These are phyloP conservation scores for Dipteronia dyeriana DNA, from an alignment of 345 rosid genomes.

Conservation along the genomic window DNA sequence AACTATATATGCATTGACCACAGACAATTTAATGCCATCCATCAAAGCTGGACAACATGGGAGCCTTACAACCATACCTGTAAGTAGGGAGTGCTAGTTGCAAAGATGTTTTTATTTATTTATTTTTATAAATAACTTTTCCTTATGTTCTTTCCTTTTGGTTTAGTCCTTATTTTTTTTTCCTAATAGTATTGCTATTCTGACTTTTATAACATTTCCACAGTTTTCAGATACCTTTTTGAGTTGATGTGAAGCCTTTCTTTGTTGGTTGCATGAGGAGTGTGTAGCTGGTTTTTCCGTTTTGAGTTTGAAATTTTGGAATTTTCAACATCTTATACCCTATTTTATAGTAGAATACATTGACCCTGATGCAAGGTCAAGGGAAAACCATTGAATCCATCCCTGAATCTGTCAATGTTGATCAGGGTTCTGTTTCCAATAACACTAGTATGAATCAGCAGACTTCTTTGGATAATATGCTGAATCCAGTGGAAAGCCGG, in stretches of 20 bases:
- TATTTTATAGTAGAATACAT: constrained; percentile 30
- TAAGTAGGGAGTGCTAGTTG: constrained; percentile 23
- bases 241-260: constrained; percentile 19
- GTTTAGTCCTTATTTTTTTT: neutral
- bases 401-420: constrained; percentile 51
- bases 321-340: constrained; percentile 18
- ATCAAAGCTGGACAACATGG: constrained; percentile 22
- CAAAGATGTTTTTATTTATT: constrained; percentile 5
- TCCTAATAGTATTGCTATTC: neutral
- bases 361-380: constrained; percentile 66
- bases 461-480: constrained; percentile 39
- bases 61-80: constrained; percentile 22
- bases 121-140: neutral
- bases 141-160: neutral
- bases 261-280: constrained; percentile 27
- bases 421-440: constrained; percentile 49
- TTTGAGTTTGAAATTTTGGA: constrained; percentile 18
- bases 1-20: constrained; percentile 14
- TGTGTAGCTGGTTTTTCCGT: constrained; percentile 14
- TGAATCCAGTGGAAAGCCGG: constrained; percentile 47
- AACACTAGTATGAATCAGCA: constrained; percentile 41
- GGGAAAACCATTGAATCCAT: constrained; percentile 46
- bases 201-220: neutral
- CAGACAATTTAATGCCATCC: constrained; percentile 15
- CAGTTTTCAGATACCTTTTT: constrained; percentile 19